Evolutionary conservation across 164 flowering plant species (phyloP), one percentile per base, ranked within the genome.

Genomic region (Sedum album): DNA sequence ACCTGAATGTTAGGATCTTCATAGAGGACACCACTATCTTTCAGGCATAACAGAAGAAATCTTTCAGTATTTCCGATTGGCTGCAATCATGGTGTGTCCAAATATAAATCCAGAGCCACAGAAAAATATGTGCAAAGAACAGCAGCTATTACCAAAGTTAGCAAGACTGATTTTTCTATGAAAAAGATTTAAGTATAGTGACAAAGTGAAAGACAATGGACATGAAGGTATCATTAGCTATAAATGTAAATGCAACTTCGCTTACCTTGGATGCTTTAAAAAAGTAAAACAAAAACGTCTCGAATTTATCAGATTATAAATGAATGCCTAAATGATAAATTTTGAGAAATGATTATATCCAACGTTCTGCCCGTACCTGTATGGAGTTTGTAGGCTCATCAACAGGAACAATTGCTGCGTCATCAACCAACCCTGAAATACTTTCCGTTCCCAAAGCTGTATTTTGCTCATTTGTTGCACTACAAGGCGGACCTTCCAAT

Each of bases 1-100:
- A 92, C 99, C 99, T 95, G 99, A 77, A 92, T 79, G 70, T 88
- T 71, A 36, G 94, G 90, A 77, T 95, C 99, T 73, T 95, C 99
- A 42, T 95, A 95, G 33, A 95, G 76, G 55, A 95, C 96, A 60
- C 99, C 99, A 72, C 98, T 95, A 73, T 95, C 98, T 71, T 92
- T 95, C 75, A 92, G 70, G 81, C 97, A 89, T 66, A 95, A 78
- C 60, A 88, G 88, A 80, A 80, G 79, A 75, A 89, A 95, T 71
- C 96, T 88, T 79, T 95, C 99, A 74, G 87, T 82, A 74, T 81
- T 86, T 72, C 97, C 94, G 42, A 95, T 85, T 61, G 98, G 97
- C 99, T 95, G 93, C 84, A 85, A 73, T 62, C 57, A 68, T 9
- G 26, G 62, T 31, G 26, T 0, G 17, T 15, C 60, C 20, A 38